Evolutionary conservation across 148 eudicot genomes (phyloP).

Genomic region (Simmondsia chinensis): DNA sequence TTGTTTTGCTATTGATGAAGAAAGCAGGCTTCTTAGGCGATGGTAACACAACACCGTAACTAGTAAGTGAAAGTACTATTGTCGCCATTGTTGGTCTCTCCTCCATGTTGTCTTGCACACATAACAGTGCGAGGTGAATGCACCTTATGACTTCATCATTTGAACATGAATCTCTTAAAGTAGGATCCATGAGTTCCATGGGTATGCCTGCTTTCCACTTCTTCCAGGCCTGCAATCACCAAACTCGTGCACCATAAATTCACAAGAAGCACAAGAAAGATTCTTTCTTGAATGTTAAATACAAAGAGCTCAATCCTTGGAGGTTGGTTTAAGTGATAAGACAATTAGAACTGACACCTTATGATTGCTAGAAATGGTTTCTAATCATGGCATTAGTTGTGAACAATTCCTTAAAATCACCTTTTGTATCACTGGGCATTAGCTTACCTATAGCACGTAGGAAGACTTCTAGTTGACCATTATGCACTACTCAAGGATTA

Average conservation of each 20-base stretch:
- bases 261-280: no score
- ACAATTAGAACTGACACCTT: background rate
- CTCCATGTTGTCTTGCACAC: constrained; percentile 25
- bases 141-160: constrained; percentile 21
- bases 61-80: constrained; percentile 14
- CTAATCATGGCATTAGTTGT: no score
- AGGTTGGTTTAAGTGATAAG: no score
- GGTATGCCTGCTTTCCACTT: constrained; percentile 21
- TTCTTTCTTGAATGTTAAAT: no score
- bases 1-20: background rate
- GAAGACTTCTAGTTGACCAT: no score
- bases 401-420: no score
- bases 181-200: constrained; percentile 18
- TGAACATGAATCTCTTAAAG: constrained; percentile 13
- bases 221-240: constrained; percentile 23
- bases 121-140: constrained; percentile 33
- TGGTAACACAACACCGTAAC: constrained; percentile 13
- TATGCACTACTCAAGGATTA: no score
- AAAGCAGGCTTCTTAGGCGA: constrained; percentile 21
- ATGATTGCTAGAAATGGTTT: no score
- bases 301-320: no score
- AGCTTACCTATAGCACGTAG: no score
- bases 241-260: no score
- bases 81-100: constrained; percentile 31
- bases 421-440: no score